These are phyloP conservation scores for Lathyrus oleraceus DNA, from an alignment of 306 rosid genomes.

Conservation along the genomic window DNA sequence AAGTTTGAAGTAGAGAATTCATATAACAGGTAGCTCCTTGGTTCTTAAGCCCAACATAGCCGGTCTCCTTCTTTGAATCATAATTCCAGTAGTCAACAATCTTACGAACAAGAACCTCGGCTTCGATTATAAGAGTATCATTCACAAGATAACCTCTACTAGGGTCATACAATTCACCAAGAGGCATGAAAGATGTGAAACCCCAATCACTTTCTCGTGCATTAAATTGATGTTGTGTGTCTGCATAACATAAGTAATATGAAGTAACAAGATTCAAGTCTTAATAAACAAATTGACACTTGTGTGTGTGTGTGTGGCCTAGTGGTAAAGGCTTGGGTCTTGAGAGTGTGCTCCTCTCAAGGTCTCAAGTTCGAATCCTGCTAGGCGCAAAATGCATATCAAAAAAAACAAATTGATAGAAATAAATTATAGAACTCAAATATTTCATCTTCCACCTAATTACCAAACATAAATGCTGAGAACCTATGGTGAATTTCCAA, in stretches of 20 bases:
- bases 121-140: constrained; percentile 69
- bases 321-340: too few relatives aligned
- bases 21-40: constrained; percentile 90
- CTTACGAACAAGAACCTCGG: constrained; percentile 78
- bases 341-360: too few relatives aligned
- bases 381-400: too few relatives aligned
- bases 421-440: constrained; percentile 7
- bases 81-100: constrained; percentile 79
- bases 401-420: background rate
- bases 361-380: too few relatives aligned
- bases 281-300: background rate
- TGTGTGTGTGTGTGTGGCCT: too few relatives aligned
- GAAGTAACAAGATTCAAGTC: constrained; percentile 22
- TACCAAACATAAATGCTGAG: background rate
- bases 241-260: constrained; percentile 47
- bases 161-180: constrained; percentile 75
- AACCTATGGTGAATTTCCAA: constrained; percentile 17
- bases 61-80: constrained; percentile 84
- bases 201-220: constrained; percentile 93
- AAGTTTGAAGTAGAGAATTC: constrained; percentile 80
- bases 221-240: constrained; percentile 82
- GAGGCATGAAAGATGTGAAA: constrained; percentile 83
- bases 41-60: constrained; percentile 82
- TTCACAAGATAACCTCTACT: constrained; percentile 72
- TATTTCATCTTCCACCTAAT: constrained; percentile 21